phyloP scores from a whole-genome alignment of 2,329 filamentous ascomycete genomes.

The Phyllosticta citriasiana region DNA sequence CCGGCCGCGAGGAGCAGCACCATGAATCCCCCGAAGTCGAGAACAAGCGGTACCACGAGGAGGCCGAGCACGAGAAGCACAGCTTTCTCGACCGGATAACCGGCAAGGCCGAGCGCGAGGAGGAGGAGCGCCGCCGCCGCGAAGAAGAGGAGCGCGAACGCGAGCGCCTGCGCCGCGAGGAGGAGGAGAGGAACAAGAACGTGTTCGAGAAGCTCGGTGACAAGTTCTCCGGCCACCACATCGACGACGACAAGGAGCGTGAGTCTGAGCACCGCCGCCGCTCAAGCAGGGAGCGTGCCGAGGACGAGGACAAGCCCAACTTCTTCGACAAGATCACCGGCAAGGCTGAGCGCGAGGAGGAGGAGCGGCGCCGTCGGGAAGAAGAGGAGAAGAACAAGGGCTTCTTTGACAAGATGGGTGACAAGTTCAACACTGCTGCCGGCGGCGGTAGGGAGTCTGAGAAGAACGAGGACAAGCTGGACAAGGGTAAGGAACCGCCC shows the following conservation, averaged over 20 bases:
- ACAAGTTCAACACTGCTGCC: constrained; percentile 4
- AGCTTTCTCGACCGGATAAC: constrained; percentile 8
- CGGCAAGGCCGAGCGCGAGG: constrained; percentile 7
- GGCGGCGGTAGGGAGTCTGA: constrained; percentile 7
- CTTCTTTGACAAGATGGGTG: constrained; percentile 1
- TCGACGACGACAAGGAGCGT: constrained; percentile 2
- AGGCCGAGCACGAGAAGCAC: constrained; percentile 8
- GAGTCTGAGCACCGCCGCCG: background rate
- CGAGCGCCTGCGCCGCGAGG: constrained; percentile 1
- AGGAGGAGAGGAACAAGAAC: constrained; percentile 4
- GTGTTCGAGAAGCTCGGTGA: constrained; percentile 6
- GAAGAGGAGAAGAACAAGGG: constrained; percentile 6
- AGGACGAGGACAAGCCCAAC: constrained; percentile 4
- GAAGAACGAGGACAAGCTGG: constrained; percentile 8
- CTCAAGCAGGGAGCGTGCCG: background rate
- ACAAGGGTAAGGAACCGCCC: constrained; percentile 7
- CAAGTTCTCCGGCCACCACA: background rate
- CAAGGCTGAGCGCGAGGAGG: constrained; percentile 5
- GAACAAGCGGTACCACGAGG: constrained; percentile 6
- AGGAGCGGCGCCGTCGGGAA: constrained; percentile 1
- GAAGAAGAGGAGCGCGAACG: constrained; percentile 5
- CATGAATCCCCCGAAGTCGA: constrained; percentile 7
- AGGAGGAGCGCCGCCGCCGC: constrained; percentile 2
- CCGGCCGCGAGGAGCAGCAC: constrained; percentile 1
- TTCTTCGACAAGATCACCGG: constrained; percentile 10